These are phyloP conservation scores for Wallacemonas sp. DNA, from an alignment of 208 protist species.

Conservation along the genomic window DNA sequence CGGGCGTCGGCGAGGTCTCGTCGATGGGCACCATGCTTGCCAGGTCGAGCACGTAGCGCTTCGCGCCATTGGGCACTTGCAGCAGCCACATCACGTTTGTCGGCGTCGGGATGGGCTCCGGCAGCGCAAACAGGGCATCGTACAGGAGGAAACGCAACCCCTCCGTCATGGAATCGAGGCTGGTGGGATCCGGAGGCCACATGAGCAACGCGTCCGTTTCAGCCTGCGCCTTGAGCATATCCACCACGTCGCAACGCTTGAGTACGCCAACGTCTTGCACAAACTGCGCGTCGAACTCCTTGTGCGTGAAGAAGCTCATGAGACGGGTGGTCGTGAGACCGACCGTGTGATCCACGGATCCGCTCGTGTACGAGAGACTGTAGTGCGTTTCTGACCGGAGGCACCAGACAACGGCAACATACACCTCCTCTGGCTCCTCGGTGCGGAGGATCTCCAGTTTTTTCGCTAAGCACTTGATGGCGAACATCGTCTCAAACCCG, in stretches of 20 bases:
- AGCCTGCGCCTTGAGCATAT: conserved; percentile 43
- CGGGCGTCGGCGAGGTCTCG: background rate
- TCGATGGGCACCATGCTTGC: background rate
- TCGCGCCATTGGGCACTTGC: conserved; percentile 37
- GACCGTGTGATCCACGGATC: background rate
- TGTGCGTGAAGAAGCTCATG: background rate
- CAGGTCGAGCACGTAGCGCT: conserved; percentile 48
- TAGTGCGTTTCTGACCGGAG: conserved; percentile 24
- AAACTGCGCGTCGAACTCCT: conserved; percentile 4
- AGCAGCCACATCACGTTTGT: conserved; percentile 32
- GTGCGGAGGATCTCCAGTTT: background rate
- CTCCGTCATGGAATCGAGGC: conserved; percentile 18
- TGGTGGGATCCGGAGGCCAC: conserved; percentile 21
- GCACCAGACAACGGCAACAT: conserved; percentile 35
- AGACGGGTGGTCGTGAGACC: background rate
- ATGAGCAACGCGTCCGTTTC: conserved; percentile 29
- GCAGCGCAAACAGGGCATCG: conserved; percentile 65
- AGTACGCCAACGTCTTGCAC: conserved; percentile 22
- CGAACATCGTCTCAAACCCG: conserved; percentile 8
- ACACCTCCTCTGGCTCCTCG: background rate
- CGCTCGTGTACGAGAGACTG: conserved; percentile 5
- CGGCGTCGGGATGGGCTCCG: conserved; percentile 19
- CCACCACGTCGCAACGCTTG: conserved; percentile 45
- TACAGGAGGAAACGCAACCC: conserved; percentile 45
- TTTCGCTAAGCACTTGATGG: conserved; percentile 6